Conservation (phyloP, 2,329 filamentous ascomycete species). For the Aaosphaeria arxii region DNA sequence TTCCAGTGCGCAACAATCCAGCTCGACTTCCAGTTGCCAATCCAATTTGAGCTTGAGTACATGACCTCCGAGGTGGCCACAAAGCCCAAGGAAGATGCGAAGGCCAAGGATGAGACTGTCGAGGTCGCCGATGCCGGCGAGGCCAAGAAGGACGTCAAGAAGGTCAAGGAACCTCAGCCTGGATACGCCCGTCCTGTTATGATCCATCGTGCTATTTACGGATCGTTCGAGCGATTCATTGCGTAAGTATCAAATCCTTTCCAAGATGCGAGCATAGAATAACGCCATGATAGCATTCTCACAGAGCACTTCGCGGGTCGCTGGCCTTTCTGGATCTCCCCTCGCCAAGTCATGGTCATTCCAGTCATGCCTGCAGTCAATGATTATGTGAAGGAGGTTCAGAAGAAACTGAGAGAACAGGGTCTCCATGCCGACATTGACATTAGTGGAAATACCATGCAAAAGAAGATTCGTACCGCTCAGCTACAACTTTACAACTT, state of each 20-base stretch:
- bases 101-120: conserved; percentile 5
- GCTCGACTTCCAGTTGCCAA: conserved; percentile 81
- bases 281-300: conserved; percentile 52
- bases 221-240: conserved; percentile 67
- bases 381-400: conserved; percentile 72
- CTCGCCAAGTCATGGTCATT: conserved; percentile 76
- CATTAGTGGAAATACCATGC: conserved; percentile 73
- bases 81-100: conserved; percentile 31
- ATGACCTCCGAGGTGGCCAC: conserved; percentile 65
- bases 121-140: neutral
- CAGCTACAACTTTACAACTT: conserved; percentile 83
- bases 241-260: conserved; percentile 41
- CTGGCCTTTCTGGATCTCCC: conserved; percentile 87
- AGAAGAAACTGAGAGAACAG: conserved; percentile 63
- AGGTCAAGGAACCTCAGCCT: conserved; percentile 37
- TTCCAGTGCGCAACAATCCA: conserved; percentile 94
- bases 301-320: conserved; percentile 83
- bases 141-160: conserved; percentile 9
- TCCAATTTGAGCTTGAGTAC: conserved; percentile 86
- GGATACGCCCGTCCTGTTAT: conserved; percentile 78
- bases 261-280: conserved; percentile 9
- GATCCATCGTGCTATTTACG: conserved; percentile 79
- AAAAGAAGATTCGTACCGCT: conserved; percentile 84
- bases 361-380: conserved; percentile 71
- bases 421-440: conserved; percentile 70